Conservation (phyloP, 208 protist genomes). For the Trypanosoma conorhini region DNA sequence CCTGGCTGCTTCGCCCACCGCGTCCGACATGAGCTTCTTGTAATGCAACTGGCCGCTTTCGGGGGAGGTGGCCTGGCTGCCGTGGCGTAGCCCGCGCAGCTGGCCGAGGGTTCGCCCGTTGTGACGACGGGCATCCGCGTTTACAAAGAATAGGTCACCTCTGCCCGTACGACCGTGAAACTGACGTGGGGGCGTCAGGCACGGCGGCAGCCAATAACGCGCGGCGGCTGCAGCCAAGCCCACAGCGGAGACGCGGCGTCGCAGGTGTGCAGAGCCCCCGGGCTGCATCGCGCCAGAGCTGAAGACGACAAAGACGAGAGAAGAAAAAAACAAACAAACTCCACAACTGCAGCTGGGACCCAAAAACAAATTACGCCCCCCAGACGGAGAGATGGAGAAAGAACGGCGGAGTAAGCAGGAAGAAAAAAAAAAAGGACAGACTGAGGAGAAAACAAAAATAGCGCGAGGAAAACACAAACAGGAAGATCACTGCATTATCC, state of each 20-base stretch:
- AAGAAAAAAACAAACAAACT: slow-evolving; percentile 1
- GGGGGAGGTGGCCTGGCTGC: slow-evolving; percentile 58
- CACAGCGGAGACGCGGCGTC: neutral
- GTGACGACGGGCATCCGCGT: slow-evolving; percentile 32
- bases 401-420: neutral
- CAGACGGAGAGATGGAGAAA: too few relatives aligned
- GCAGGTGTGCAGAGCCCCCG: neutral
- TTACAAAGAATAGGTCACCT: slow-evolving; percentile 51
- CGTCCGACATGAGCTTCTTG: slow-evolving; percentile 52
- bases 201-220: neutral
- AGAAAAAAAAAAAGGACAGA: neutral
- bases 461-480: too few relatives aligned
- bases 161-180: slow-evolving; percentile 45
- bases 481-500: too few relatives aligned
- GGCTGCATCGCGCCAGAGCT: neutral
- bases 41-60: slow-evolving; percentile 70
- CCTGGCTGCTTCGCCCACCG: slow-evolving; percentile 17
- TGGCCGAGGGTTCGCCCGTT: slow-evolving; percentile 25
- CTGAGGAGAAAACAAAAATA: neutral
- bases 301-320: neutral
- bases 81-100: slow-evolving; percentile 44
- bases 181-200: slow-evolving; percentile 6
- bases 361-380: neutral
- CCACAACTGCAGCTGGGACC: neutral
- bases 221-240: neutral